Percentiles rank a stretch among this genome's conserved stretches.
phyloP scores from a whole-genome alignment of 1,284 basidiomycete genomes.

The Meripilus lineatus region DNA sequence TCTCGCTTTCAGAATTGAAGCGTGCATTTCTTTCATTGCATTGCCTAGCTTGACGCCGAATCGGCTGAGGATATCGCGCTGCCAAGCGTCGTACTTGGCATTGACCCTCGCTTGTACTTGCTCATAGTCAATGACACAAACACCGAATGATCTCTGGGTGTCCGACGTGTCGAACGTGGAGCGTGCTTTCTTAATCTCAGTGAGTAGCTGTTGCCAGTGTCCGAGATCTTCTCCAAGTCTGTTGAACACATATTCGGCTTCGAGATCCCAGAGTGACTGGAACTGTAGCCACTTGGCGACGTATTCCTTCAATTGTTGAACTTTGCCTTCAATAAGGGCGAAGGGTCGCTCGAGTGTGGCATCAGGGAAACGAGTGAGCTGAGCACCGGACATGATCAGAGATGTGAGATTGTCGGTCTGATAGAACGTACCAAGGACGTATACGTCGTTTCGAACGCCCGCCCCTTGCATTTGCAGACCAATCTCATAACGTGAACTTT shows the following conservation, averaged over 20 bases:
- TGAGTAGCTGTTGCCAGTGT: slow-evolving; percentile 92
- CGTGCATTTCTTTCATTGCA: slow-evolving; percentile 96
- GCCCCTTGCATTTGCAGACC: slow-evolving; percentile 80
- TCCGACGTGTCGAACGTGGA: slow-evolving; percentile 97
- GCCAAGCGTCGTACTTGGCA: slow-evolving; percentile 98
- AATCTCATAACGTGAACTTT: slow-evolving; percentile 95
- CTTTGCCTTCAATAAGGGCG: slow-evolving; percentile 82
- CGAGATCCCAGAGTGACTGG: slow-evolving; percentile 98
- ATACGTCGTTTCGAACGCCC: slow-evolving; percentile 69
- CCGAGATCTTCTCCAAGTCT: slow-evolving; percentile 90
- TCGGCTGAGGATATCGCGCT: slow-evolving; percentile 87
- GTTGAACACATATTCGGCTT: slow-evolving; percentile 94
- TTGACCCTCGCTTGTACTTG: slow-evolving; percentile 97
- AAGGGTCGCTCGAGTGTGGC: slow-evolving; percentile 82
- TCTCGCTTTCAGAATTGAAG: slow-evolving; percentile 86
- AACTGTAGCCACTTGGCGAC: slow-evolving; percentile 98
- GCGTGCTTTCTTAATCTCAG: slow-evolving; percentile 94
- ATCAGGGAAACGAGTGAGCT: slow-evolving; percentile 78
- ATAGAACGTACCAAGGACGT: slow-evolving; percentile 69
- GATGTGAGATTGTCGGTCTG: slow-evolving; percentile 1
- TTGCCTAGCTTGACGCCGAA: slow-evolving; percentile 92
- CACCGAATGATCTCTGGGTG: slow-evolving; percentile 87
- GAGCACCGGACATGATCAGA: neutral
- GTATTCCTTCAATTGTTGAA: slow-evolving; percentile 84
- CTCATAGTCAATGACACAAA: slow-evolving; percentile 95